These are phyloP conservation scores for Phylloboletellus chloephorus DNA, from an alignment of 1,284 basidiomycete species.

Conservation along the genomic window DNA sequence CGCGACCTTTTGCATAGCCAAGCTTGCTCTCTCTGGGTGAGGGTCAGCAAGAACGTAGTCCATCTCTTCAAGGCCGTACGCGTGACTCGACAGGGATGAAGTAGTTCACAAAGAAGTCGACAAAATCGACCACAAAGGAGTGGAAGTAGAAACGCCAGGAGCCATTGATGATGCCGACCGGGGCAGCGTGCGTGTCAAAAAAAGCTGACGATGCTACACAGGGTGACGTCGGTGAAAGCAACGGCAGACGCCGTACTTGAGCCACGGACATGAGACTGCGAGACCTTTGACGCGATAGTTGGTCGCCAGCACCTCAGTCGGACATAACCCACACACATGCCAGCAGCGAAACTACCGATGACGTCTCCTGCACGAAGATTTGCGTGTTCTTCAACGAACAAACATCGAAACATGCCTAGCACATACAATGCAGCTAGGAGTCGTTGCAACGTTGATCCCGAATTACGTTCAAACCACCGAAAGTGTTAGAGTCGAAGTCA, in stretches of 20 bases:
- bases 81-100: conserved; percentile 5
- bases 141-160: conserved; percentile 17
- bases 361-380: conserved; percentile 12
- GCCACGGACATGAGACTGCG: conserved; percentile 13
- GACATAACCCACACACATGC: conserved; percentile 15
- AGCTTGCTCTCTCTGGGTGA: conserved; percentile 12
- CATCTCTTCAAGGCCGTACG: conserved; percentile 6
- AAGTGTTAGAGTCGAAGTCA: conserved; percentile 17
- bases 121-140: conserved; percentile 13
- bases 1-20: conserved; percentile 12
- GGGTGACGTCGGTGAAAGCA: neutral
- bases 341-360: conserved; percentile 16
- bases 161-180: conserved; percentile 15
- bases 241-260: conserved; percentile 5
- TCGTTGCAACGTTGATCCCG: conserved; percentile 12
- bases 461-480: conserved; percentile 15
- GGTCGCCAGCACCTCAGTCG: conserved; percentile 17
- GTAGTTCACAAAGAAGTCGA: conserved; percentile 11
- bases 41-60: conserved; percentile 7
- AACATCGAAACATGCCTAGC: conserved; percentile 7
- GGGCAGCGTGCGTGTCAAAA: conserved; percentile 20
- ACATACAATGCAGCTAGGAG: conserved; percentile 18
- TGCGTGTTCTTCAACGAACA: neutral
- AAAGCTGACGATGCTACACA: conserved; percentile 14
- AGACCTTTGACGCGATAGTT: conserved; percentile 20